Evolutionary conservation across 2,329 filamentous ascomycete genomes (phyloP), one percentile per base, ranked within the genome.

Genomic region (Sarocladiaceae sp.): DNA sequence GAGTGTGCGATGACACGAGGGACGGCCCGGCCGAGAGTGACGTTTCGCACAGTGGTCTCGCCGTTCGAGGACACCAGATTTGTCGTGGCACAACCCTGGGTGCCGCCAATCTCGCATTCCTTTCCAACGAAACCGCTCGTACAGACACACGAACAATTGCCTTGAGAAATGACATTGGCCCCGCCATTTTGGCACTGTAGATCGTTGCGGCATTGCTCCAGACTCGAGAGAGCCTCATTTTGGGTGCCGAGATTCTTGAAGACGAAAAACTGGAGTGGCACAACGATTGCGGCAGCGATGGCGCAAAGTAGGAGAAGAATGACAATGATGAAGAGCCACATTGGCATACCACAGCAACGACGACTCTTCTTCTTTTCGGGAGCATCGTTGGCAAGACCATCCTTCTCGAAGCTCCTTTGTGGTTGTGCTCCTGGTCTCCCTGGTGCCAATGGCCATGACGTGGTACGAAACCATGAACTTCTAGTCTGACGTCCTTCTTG

Each of bases 121-220:
- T 71, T 68, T 13, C 79, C 78, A 0, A 88, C 92, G 65, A 93
- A 97, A 1, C 92, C 90, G 60, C 94, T 91, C 20, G 86, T 83
- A 68, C 93, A 99, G 39, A 97, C 83, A 65, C 93, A 99, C 12
- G 86, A 86, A 70, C 93, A 97, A 18, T 79, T 73, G 3, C 82
- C 79, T 53, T 82, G 75, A 15, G 79, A 81, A 18, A 90, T 69
- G 15, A 93, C 80, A 52, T 85, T 91, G 17, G 85, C 84, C 25
- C 93, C 93, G 10, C 90, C 90, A 57, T 97, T 96, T 50, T 80
- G 71, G 63, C 93, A 97, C 0, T 75, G 77, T 13, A 87, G 70
- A 26, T 78, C 77, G 35, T 74, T 69, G 57, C 81, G 75, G 65
- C 90, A 96, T 55, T 76, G 64, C 6, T 71, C 65, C 20, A 76